Evolutionary conservation across 305 asterid genomes (phyloP).

Genomic region (Fraxinus nigra): DNA sequence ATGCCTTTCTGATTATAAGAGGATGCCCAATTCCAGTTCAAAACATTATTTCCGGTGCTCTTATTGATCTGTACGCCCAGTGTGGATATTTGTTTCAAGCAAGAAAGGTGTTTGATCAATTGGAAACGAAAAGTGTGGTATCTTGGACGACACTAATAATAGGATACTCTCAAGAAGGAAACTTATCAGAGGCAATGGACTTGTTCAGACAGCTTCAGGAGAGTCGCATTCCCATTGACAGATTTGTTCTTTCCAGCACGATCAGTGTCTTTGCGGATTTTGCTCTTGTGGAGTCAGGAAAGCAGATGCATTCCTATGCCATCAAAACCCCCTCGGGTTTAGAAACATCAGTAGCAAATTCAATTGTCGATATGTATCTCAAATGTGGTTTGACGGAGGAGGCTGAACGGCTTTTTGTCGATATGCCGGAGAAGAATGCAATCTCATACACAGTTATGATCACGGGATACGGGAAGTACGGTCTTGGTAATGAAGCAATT

Average conservation of each 20-base stretch:
- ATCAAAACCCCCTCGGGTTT: constrained; percentile 37
- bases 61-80: constrained; percentile 55
- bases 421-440: constrained; percentile 41
- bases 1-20: constrained; percentile 38
- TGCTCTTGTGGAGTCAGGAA: constrained; percentile 52
- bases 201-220: constrained; percentile 51
- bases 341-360: constrained; percentile 45
- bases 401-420: constrained; percentile 39
- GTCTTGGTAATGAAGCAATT: constrained; percentile 55
- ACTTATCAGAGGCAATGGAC: constrained; percentile 38
- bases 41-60: constrained; percentile 49
- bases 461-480: constrained; percentile 53
- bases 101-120: constrained; percentile 35
- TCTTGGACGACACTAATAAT: constrained; percentile 55
- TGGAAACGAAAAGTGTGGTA: constrained; percentile 36
- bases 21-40: constrained; percentile 43
- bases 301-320: constrained; percentile 58
- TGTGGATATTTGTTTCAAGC: constrained; percentile 45
- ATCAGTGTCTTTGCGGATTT: constrained; percentile 52
- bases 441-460: constrained; percentile 62
- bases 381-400: constrained; percentile 57
- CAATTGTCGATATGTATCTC: constrained; percentile 58
- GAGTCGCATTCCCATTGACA: constrained; percentile 36
- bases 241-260: constrained; percentile 52
- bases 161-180: constrained; percentile 49